A percentile compares a stretch with the other conserved stretches of the same genome.
Evolutionary conservation across 208 protist genomes (phyloP).

Genomic region (Crithidia acanthocephali): DNA sequence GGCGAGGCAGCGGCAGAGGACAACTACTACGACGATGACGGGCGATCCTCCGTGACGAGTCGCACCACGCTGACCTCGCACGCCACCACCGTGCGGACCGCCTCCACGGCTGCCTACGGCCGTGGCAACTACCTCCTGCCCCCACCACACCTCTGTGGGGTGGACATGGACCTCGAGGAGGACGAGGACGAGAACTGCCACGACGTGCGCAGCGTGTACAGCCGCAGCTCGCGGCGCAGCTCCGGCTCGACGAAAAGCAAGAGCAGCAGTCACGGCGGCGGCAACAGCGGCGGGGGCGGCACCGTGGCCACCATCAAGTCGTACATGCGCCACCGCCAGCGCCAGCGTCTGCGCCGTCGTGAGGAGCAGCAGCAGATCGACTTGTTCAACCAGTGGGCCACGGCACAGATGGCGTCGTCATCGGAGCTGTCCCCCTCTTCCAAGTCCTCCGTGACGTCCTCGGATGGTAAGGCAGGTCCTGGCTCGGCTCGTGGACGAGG

Average conservation of each 20-base stretch:
- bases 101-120: slow-evolving; percentile 41
- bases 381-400: slow-evolving; percentile 38
- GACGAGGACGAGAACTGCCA: slow-evolving; percentile 21
- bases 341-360: slow-evolving; percentile 27
- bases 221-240: slow-evolving; percentile 16
- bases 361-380: slow-evolving; percentile 32
- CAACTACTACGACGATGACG: neutral
- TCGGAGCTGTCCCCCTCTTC: slow-evolving; percentile 31
- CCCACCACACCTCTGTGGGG: neutral
- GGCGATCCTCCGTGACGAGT: slow-evolving; percentile 29
- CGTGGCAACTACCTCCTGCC: slow-evolving; percentile 34
- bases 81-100: slow-evolving; percentile 22
- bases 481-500: neutral
- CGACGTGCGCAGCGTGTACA: slow-evolving; percentile 8
- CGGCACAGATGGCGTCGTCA: slow-evolving; percentile 26
- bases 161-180: slow-evolving; percentile 11
- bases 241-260: slow-evolving; percentile 11
- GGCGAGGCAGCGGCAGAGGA: neutral
- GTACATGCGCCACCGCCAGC: slow-evolving; percentile 38
- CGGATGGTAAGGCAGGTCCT: neutral
- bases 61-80: slow-evolving; percentile 24
- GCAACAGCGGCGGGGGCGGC: neutral
- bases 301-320: slow-evolving; percentile 20
- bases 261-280: slow-evolving; percentile 14
- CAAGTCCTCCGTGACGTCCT: slow-evolving; percentile 9